Evolutionary conservation across 2,329 filamentous ascomycete species (phyloP).

Genomic region (Phoma sp.): DNA sequence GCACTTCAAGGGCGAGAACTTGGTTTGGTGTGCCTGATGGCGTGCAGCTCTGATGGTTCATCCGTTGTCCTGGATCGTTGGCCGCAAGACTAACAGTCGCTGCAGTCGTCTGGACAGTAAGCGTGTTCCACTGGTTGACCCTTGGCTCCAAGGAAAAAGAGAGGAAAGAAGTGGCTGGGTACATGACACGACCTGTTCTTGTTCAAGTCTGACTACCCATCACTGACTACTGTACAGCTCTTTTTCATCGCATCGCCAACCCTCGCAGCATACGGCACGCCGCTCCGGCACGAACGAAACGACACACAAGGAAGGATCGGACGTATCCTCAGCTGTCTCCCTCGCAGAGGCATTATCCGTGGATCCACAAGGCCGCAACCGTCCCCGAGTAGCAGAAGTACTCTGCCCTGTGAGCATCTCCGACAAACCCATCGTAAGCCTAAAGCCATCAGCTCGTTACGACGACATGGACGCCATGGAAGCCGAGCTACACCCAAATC

Average conservation of each 20-base stretch:
- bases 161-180: slow-evolving; percentile 4
- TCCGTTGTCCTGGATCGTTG: background rate
- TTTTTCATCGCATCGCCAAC: background rate
- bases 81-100: background rate
- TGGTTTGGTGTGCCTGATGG: slow-evolving; percentile 50
- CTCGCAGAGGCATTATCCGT: background rate
- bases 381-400: background rate
- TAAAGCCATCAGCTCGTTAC: background rate
- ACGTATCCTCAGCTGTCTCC: background rate
- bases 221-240: background rate
- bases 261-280: background rate
- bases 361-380: background rate
- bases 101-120: slow-evolving; percentile 45
- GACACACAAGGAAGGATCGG: background rate
- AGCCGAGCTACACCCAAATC: no score
- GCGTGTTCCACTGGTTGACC: slow-evolving; percentile 47
- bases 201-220: background rate
- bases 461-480: background rate
- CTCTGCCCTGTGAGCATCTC: background rate
- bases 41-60: slow-evolving; percentile 52
- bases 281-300: background rate
- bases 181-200: background rate
- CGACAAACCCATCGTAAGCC: background rate
- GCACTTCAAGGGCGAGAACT: slow-evolving; percentile 42
- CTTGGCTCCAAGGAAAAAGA: slow-evolving; percentile 32